Base-by-base conservation (phyloP, 768 basidiomycete genomes). In the Tricholoma furcatifolium region DNA sequence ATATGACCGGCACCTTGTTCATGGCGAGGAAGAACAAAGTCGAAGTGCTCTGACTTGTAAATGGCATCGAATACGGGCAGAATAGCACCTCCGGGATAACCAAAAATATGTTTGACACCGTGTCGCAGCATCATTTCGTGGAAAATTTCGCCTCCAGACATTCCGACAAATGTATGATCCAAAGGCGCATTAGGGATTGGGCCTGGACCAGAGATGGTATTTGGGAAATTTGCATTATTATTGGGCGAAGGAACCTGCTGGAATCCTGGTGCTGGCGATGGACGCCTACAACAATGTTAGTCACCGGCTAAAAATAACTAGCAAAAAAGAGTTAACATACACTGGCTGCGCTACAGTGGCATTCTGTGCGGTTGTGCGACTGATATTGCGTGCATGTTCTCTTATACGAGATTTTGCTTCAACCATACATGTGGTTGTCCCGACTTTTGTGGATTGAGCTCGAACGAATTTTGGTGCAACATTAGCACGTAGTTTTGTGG, bases 101-200 rank as follows among this genome's bases (percentile, higher is more conserved):
- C 96, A 63, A 99, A 98, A 42, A 99, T 81, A 64, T 98, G 92
- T 70, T 95, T 97, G 61, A 98, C 95, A 53, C 80, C 84, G 66
- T 99, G 97, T 42, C 96, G 82, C 56, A 95, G 85, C 92, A 99
- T 96, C 96, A 99, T 98, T 73, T 99, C 96, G 70, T 99, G 94
- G 76, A 99, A 97, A 66, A 99, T 98, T 70, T 98, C 83, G 23
- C 96, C 96, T 11, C 96, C 96, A 18, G 93, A 92, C 69, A 95
- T 81, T 44, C 96, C 97, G 50, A 98, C 80, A 65, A 99, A 98
- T 7, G 89, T 87, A 62, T 85, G 79, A 67, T 94, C 92, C 54
- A 90, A 71, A 36, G 77, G 77, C 18, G 74, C 71, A 57, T 74
- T 76, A 1, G 79, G 76, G 24, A 72, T 67, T 4, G 69, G 73